phyloP scores from a whole-genome alignment of 192 early-diverging fungal species.

The Entomortierella beljakovae region DNA sequence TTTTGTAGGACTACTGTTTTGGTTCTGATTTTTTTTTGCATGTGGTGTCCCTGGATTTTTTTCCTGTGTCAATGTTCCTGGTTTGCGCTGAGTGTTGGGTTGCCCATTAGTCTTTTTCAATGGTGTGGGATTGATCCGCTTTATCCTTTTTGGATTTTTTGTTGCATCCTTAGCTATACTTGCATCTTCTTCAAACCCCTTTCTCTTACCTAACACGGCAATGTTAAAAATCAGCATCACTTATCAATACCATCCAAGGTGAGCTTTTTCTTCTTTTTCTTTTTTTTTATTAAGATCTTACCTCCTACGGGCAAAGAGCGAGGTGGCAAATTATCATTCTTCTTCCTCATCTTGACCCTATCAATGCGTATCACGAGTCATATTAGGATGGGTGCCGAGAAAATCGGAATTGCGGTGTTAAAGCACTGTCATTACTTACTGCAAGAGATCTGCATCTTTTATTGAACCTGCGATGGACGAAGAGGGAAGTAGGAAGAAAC shows the following conservation, averaged over 20 bases:
- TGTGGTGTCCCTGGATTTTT: background rate
- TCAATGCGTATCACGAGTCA: no score
- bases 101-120: background rate
- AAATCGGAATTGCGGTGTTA: no score
- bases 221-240: background rate
- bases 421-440: conserved; percentile 16
- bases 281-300: background rate
- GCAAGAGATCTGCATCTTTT: conserved; percentile 40
- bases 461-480: conserved; percentile 31
- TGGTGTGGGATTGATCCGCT: background rate
- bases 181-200: conserved; percentile 14
- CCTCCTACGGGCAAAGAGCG: conserved; percentile 20
- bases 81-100: background rate
- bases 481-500: conserved; percentile 36
- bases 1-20: background rate
- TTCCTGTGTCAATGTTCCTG: background rate
- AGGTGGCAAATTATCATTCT: conserved; percentile 20
- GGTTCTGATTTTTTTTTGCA: background rate
- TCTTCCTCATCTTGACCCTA: conserved; percentile 43
- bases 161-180: background rate
- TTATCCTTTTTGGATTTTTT: conserved; percentile 1
- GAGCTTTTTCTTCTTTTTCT: background rate
- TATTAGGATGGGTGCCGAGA: no score
- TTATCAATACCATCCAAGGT: background rate
- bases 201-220: conserved; percentile 14